Evolutionary conservation across 371 early-diverging fungal genomes (phyloP).

Genomic region (Batrachochytrium dendrobatidis): DNA sequence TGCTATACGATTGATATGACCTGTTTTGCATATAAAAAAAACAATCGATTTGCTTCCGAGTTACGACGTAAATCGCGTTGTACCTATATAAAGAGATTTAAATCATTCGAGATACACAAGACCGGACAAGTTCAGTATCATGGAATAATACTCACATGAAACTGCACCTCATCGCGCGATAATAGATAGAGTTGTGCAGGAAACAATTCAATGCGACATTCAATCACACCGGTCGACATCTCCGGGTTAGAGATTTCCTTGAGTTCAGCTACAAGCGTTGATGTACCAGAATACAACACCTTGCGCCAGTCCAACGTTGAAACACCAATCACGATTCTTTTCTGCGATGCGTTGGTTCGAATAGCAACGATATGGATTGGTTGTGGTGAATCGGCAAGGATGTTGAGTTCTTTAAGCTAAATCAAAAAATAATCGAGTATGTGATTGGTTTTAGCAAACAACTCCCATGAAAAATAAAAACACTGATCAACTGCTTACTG

Average conservation of each 20-base stretch:
- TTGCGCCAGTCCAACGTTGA: conserved; percentile 5
- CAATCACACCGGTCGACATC: conserved; percentile 16
- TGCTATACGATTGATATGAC: no score
- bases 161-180: conserved; percentile 15
- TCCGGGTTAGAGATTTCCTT: conserved; percentile 1
- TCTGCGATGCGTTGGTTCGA: conserved; percentile 11
- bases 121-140: no score
- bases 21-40: conserved; percentile 19
- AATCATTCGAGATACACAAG: no score
- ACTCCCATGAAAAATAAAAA: not conserved
- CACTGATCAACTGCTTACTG: conserved; percentile 6
- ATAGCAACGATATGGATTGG: conserved; percentile 19
- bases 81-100: conserved; percentile 11
- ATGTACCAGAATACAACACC: conserved; percentile 12
- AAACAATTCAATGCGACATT: conserved; percentile 3
- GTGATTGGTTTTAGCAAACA: not conserved
- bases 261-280: conserved; percentile 7
- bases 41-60: conserved; percentile 16
- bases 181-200: not conserved
- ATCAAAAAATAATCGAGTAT: not conserved
- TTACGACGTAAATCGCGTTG: conserved; percentile 15
- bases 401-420: conserved; percentile 12
- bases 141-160: conserved; percentile 11
- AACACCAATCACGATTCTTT: not conserved
- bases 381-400: conserved; percentile 10